A percentile compares a stretch with the other conserved stretches of the same genome.
Conservation (phyloP, 805 yeast species). For the Grigorovia humatica region DNA sequence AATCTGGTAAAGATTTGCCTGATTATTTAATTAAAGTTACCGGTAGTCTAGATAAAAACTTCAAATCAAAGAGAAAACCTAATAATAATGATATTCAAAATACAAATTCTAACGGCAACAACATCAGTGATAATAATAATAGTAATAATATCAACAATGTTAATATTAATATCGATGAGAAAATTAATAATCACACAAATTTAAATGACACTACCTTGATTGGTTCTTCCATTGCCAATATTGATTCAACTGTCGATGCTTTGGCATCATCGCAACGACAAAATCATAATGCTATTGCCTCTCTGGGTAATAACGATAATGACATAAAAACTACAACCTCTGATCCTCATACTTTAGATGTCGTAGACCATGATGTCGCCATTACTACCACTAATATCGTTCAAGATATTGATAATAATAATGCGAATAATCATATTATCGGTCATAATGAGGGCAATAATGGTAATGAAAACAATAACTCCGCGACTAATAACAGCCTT, state of each 20-base stretch:
- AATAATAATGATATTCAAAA: too few species aligned
- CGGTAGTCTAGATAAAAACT: slow-evolving; percentile 63
- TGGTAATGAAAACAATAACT: not conserved
- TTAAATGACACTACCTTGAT: too few species aligned
- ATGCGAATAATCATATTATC: not conserved
- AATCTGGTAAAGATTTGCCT: slow-evolving; percentile 69
- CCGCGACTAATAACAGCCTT: not conserved
- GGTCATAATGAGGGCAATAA: too few species aligned
- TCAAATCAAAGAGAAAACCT: slow-evolving; percentile 27
- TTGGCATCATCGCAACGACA: not conserved
- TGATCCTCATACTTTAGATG: not conserved
- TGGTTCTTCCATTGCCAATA: not conserved
- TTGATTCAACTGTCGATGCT: not conserved
- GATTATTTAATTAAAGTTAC: slow-evolving; percentile 74
- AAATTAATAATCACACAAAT: too few species aligned
- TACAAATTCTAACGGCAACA: not conserved
- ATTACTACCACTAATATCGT: not conserved
- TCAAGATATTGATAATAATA: not conserved
- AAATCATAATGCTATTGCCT: not conserved
- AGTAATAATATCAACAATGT: not conserved
- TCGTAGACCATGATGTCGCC: not conserved
- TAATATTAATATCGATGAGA: not conserved
- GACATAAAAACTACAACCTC: not conserved
- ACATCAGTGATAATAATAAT: not conserved
- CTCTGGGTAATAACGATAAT: not conserved